A percentile compares a stretch with the other conserved stretches of the same genome.
phyloP scores from a whole-genome alignment of 2,329 filamentous ascomycete species.

The Mycosphaerella arachidis region DNA sequence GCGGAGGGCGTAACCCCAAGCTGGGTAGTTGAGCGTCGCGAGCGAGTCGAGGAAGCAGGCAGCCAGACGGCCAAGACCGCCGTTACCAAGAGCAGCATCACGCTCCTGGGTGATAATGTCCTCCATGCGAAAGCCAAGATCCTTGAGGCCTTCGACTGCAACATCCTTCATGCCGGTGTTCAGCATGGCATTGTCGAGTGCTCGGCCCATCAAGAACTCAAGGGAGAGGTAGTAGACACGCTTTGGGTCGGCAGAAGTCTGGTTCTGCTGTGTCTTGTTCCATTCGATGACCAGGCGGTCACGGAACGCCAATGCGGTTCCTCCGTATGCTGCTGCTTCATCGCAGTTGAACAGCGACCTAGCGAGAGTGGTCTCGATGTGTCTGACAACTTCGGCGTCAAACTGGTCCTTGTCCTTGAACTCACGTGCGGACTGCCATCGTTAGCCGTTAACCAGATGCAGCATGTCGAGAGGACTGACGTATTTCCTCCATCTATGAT shows the following conservation, averaged over 20 bases:
- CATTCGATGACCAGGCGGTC: slow-evolving; percentile 91
- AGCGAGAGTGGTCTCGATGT: slow-evolving; percentile 94
- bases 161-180: slow-evolving; percentile 85
- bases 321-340: slow-evolving; percentile 84
- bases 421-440: slow-evolving; percentile 54
- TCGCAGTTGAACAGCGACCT: slow-evolving; percentile 98
- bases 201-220: slow-evolving; percentile 95
- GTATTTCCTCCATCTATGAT: slow-evolving; percentile 55
- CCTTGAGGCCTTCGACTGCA: slow-evolving; percentile 77
- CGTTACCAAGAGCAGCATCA: slow-evolving; percentile 93
- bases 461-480: slow-evolving; percentile 37
- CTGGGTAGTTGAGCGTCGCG: slow-evolving; percentile 88
- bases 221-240: slow-evolving; percentile 95
- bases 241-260: slow-evolving; percentile 87
- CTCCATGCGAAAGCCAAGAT: slow-evolving; percentile 95
- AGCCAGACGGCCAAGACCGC: slow-evolving; percentile 87
- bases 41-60: slow-evolving; percentile 97
- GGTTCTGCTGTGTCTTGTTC: slow-evolving; percentile 96
- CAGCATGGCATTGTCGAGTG: slow-evolving; percentile 97
- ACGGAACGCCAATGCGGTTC: slow-evolving; percentile 84
- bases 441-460: slow-evolving; percentile 8
- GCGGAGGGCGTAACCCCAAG: slow-evolving; percentile 93
- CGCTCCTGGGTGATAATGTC: slow-evolving; percentile 93
- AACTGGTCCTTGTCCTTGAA: slow-evolving; percentile 82
- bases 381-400: slow-evolving; percentile 75